These are phyloP conservation scores for Ceraceosorus guamensis DNA, from an alignment of 1,284 basidiomycete species.

Conservation along the genomic window DNA sequence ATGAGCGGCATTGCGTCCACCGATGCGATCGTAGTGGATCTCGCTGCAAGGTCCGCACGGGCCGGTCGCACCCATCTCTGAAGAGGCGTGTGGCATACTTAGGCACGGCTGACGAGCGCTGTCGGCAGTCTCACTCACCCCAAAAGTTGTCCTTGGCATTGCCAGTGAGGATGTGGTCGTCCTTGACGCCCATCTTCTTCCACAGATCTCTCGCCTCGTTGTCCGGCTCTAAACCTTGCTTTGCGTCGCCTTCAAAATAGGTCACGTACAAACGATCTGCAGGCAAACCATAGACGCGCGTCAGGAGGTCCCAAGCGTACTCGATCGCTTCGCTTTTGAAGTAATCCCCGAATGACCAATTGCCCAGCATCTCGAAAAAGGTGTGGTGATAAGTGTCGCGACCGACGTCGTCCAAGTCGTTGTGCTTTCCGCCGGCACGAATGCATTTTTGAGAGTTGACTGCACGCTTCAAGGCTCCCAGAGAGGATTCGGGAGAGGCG, in stretches of 20 bases:
- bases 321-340: slow-evolving; percentile 95
- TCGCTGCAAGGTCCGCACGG: slow-evolving; percentile 97
- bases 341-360: slow-evolving; percentile 98
- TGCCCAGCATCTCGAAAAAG: slow-evolving; percentile 99
- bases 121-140: slow-evolving; percentile 56
- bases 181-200: slow-evolving; percentile 75
- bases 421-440: slow-evolving; percentile 95
- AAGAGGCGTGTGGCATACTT: slow-evolving; percentile 1
- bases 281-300: slow-evolving; percentile 76
- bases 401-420: slow-evolving; percentile 96
- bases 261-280: slow-evolving; percentile 91
- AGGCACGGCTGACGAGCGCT: slow-evolving; percentile 20
- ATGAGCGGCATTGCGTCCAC: slow-evolving; percentile 79
- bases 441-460: slow-evolving; percentile 98
- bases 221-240: slow-evolving; percentile 80
- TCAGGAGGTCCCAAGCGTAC: slow-evolving; percentile 91
- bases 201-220: slow-evolving; percentile 74
- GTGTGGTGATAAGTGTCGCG: slow-evolving; percentile 93
- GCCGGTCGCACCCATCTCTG: slow-evolving; percentile 96
- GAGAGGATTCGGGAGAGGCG: slow-evolving; percentile 81
- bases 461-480: slow-evolving; percentile 81
- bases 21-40: slow-evolving; percentile 93
- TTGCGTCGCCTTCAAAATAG: slow-evolving; percentile 89
- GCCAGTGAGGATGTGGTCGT: slow-evolving; percentile 84
- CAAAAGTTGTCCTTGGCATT: slow-evolving; percentile 98